Percentiles rank a stretch among this genome's conserved stretches.
phyloP scores from a whole-genome alignment of 2,329 filamentous ascomycete genomes.

The Capronia coronata region DNA sequence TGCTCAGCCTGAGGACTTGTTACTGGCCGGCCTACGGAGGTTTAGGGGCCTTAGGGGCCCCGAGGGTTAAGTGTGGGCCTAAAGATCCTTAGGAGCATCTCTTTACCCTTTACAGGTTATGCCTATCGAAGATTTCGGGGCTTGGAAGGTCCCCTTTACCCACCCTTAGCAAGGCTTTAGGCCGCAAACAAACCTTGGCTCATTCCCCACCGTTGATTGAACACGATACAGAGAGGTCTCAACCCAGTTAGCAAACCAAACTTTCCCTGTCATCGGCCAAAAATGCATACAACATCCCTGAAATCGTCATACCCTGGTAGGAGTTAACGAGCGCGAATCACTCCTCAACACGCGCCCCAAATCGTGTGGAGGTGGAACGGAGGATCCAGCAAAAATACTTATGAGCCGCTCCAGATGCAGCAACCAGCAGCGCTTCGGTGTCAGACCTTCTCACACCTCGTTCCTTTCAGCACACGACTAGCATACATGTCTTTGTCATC shows the following conservation, averaged over 20 bases:
- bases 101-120: no score
- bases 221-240: not conserved
- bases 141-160: not conserved
- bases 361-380: not conserved
- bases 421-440: not conserved
- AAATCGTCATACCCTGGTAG: not conserved
- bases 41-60: no score
- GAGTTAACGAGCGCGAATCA: not conserved
- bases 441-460: not conserved
- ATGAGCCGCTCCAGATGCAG: not conserved
- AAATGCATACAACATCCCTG: no score
- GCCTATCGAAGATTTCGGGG: not conserved
- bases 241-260: not conserved
- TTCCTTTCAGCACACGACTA: not conserved
- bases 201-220: not conserved
- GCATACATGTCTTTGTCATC: not conserved
- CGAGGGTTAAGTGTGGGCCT: no score
- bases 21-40: no score
- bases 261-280: constrained; percentile 1
- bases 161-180: not conserved
- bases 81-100: no score
- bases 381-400: not conserved
- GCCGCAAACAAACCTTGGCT: not conserved
- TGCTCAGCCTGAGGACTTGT: not conserved
- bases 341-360: not conserved